Evolutionary conservation across 495 filamentous ascomycete species (phyloP).

Genomic region (Amorphotheca resinae): DNA sequence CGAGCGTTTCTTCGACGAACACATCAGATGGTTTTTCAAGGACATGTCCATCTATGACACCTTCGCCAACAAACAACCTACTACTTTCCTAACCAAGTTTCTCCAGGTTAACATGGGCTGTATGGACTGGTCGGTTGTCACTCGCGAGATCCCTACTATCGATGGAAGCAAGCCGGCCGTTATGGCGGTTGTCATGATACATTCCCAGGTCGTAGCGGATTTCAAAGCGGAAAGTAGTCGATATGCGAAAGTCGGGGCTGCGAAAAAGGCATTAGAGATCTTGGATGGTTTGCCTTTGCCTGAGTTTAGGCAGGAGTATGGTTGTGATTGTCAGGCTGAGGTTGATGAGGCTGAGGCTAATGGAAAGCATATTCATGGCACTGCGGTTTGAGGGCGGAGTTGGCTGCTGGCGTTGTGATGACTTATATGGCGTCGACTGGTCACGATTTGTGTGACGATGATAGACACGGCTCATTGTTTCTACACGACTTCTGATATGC

Average conservation of each 20-base stretch:
- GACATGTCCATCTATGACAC: conserved; percentile 85
- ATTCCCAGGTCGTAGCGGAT: conserved; percentile 52
- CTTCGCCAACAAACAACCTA: conserved; percentile 82
- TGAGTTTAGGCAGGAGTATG: conserved; percentile 48
- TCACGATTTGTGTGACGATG: no score
- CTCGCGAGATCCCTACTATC: conserved; percentile 20
- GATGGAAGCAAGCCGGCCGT: conserved; percentile 25
- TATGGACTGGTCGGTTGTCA: conserved; percentile 31
- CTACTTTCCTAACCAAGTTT: conserved; percentile 30
- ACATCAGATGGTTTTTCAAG: conserved; percentile 67
- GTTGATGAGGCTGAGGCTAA: not conserved
- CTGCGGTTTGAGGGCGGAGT: conserved; percentile 1
- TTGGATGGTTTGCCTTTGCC: conserved; percentile 43
- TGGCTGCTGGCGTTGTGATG: no score
- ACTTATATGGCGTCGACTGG: no score
- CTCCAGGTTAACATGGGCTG: conserved; percentile 36
- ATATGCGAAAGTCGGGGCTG: conserved; percentile 63
- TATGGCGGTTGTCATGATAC: conserved; percentile 66
- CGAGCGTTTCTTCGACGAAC: conserved; percentile 58
- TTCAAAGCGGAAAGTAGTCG: conserved; percentile 47
- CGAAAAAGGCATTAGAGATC: conserved; percentile 47
- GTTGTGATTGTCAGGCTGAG: conserved; percentile 44
- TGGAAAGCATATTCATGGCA: not conserved
- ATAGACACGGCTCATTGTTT: no score
- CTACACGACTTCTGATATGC: no score